Conservation (phyloP, 164 flowering plant genomes). For the Houttuynia cordata region DNA sequence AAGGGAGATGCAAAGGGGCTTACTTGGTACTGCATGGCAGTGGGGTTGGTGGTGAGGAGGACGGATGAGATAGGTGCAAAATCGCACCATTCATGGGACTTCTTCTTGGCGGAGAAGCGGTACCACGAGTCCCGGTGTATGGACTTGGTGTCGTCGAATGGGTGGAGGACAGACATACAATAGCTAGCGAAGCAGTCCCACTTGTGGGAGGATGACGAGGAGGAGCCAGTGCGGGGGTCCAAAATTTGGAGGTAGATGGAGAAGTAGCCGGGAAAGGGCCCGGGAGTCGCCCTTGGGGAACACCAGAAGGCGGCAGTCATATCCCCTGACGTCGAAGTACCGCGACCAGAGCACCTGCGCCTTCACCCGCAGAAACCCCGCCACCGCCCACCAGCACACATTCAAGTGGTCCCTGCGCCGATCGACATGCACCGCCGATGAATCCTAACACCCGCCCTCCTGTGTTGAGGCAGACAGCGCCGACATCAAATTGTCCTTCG, state of each 20-base stretch:
- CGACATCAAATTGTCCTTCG: no score
- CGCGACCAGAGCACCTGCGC: conserved; percentile 82
- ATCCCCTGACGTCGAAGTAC: conserved; percentile 91
- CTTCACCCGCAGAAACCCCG: conserved; percentile 55
- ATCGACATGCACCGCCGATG: conserved; percentile 35
- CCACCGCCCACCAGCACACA: conserved; percentile 73
- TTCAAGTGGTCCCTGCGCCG: conserved; percentile 59
- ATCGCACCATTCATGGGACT: conserved; percentile 98
- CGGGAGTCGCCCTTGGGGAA: conserved; percentile 93
- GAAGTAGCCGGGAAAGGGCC: conserved; percentile 86
- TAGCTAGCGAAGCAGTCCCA: conserved; percentile 95
- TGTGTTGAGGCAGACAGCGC: no score
- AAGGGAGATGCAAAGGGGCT: not conserved
- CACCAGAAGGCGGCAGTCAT: conserved; percentile 72
- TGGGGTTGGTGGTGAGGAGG: conserved; percentile 37
- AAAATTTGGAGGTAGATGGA: conserved; percentile 77
- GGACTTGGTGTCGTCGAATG: conserved; percentile 49
- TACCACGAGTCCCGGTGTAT: conserved; percentile 88
- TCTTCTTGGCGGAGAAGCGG: conserved; percentile 79
- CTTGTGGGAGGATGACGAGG: conserved; percentile 60
- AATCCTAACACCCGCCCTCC: conserved; percentile 30
- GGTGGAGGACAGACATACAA: conserved; percentile 56
- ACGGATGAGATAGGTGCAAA: conserved; percentile 60
- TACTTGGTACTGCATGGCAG: conserved; percentile 28
- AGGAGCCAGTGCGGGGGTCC: conserved; percentile 74